phyloP scores from a whole-genome alignment of 805 yeast species.

The Metschnikowia henanensis region DNA sequence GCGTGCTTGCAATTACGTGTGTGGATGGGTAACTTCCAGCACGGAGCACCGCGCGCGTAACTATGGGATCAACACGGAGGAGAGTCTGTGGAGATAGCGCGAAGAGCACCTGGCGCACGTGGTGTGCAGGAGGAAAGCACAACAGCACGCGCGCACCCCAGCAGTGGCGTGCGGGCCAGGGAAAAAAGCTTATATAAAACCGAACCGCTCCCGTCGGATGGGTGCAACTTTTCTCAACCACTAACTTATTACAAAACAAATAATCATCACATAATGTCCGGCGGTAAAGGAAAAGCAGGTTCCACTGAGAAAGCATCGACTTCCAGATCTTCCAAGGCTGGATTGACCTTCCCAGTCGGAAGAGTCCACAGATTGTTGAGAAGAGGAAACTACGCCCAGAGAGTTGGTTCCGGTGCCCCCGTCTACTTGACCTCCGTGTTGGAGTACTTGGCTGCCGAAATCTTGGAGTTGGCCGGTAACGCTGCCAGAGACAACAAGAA shows the following conservation, averaged over 20 bases:
- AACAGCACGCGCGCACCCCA: conserved; percentile 3
- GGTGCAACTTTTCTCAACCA: conserved; percentile 1
- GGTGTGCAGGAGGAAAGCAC: conserved; percentile 14
- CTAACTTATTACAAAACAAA: conserved; percentile 4
- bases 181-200: conserved; percentile 13
- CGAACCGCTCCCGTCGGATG: conserved; percentile 4
- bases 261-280: conserved; percentile 21
- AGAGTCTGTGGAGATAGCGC: conserved; percentile 13
- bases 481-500: conserved; percentile 81
- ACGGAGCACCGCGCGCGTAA: conserved; percentile 16
- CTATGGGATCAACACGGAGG: conserved; percentile 15
- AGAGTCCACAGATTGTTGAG: conserved; percentile 52
- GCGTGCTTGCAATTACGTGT: conserved; percentile 4
- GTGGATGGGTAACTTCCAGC: conserved; percentile 11
- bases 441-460: conserved; percentile 51
- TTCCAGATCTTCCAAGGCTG: conserved; percentile 50
- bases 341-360: conserved; percentile 51
- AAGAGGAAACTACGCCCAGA: conserved; percentile 52
- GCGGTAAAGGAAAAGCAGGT: conserved; percentile 43
- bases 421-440: conserved; percentile 50
- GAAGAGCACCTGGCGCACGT: conserved; percentile 10
- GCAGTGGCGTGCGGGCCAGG: conserved; percentile 6
- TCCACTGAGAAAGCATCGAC: conserved; percentile 49
- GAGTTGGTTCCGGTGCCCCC: conserved; percentile 55
- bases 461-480: conserved; percentile 52